Evolutionary conservation across 176 grass and related monocot genomes (phyloP), one percentile per base, ranked within the genome.

Genomic region (Bromus sterilis): DNA sequence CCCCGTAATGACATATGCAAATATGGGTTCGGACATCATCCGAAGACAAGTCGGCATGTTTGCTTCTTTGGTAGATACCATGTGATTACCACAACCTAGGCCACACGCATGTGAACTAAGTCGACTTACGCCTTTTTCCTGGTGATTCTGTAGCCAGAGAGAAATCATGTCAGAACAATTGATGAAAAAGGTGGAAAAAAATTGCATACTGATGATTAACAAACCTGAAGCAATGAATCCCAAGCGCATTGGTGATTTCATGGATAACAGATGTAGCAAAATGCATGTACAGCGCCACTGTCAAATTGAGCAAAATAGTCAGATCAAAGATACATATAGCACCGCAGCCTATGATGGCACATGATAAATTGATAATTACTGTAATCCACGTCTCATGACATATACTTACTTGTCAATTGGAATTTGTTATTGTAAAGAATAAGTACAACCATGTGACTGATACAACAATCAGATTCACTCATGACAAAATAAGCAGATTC

Each of bases 201-300:
- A 73, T 56, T 60, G 31, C 12, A 66, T 30, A 78, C 1, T 44
- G 18, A 14, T 16, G 35, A 74, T 34, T 42, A 48, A 87, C 39
- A 58, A 79, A 98, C 93, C 90, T 98, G 90, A 98, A 98, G 89
- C 96, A 98, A 26, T 86, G 92, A 59, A 98, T 98, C 75, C 93
- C 96, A 61, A 98, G 93, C 1, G 93, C 96, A 33, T 93, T 93
- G 28, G 93, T 95, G 39, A 98, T 98, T 87, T 98, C 96, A 83
- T 93, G 88, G 83, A 98, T 93, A 71, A 98, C 96, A 4, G 96
- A 98, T n/a, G 96, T 98, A 63, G 93, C 96, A 84, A 98, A 98
- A 88, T 98, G 84, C 78, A 98, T 81, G 87, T 98, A 95, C 59
- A 98, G 67, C 21, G 82, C 93, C 76, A 95, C 96, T 98, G 87